phyloP scores from a whole-genome alignment of 2,329 filamentous ascomycete genomes.

The Cladophialophora exuberans region DNA sequence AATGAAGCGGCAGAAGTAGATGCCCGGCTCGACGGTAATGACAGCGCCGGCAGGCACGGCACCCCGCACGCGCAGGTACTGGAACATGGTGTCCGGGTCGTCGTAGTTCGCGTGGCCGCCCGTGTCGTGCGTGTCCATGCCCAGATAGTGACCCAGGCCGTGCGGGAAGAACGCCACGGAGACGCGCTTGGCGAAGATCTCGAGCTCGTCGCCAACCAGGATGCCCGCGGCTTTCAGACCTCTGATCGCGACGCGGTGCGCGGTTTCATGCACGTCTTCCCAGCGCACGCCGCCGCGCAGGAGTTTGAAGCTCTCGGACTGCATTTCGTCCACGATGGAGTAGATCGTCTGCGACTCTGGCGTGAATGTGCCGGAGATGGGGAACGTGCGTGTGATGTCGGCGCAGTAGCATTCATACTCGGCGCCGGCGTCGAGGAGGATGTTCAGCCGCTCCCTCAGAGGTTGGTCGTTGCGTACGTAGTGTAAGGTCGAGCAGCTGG shows the following conservation, averaged over 20 bases:
- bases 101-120: conserved; percentile 76
- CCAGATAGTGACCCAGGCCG: conserved; percentile 86
- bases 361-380: conserved; percentile 71
- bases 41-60: conserved; percentile 76
- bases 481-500: conserved; percentile 84
- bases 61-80: conserved; percentile 80
- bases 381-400: conserved; percentile 88
- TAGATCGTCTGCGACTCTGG: conserved; percentile 74
- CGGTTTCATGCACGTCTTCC: conserved; percentile 72
- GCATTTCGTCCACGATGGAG: conserved; percentile 78
- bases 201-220: conserved; percentile 67
- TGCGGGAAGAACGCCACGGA: conserved; percentile 91
- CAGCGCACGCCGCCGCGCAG: conserved; percentile 72
- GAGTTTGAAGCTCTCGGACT: conserved; percentile 70
- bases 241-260: conserved; percentile 71
- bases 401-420: conserved; percentile 86
- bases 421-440: conserved; percentile 85
- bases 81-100: conserved; percentile 82
- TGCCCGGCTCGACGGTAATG: conserved; percentile 92
- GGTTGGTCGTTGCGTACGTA: conserved; percentile 79
- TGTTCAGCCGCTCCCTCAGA: conserved; percentile 69
- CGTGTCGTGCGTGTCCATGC: conserved; percentile 90
- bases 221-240: conserved; percentile 75
- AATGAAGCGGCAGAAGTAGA: conserved; percentile 91
- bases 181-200: conserved; percentile 77